Evolutionary conservation across 768 basidiomycete genomes (phyloP), one percentile per base, ranked within the genome.

Genomic region (Suillus brevipes): DNA sequence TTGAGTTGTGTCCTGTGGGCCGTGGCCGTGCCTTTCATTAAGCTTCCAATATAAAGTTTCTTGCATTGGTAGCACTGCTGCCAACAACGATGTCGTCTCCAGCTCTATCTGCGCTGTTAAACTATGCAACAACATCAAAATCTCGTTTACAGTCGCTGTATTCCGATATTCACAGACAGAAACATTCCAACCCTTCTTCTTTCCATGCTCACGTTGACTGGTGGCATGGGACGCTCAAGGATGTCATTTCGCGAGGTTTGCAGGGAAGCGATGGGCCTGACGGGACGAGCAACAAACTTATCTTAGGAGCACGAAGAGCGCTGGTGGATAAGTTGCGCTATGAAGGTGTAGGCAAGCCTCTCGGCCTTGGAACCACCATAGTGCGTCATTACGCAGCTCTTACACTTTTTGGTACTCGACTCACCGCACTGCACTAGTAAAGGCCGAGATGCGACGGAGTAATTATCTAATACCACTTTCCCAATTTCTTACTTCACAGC

Each of bases 161-260:
- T 77, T 91, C 95, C 9, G 94, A 96, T 72, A 88, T 96, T 64
- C 87, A 91, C 0, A 82, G 87, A 14, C 94, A 96, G 77, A 92
- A 90, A 70, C 80, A 86, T 57, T 90, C 93, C 1, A 96, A 98
- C 74, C 91, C 94, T 0, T 84, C 89, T 2, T 89, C 92, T 5
- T 97, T 89, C 74, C 78, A 86, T 58, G 86, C 92, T 13, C 92
- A 92, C 71, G 80, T 94, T 37, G 86, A 89, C 62, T 98, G 95
- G 95, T 98, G 96, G 96, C 86, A 84, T 40, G 78, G 80, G 53
- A 85, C 87, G 0, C 80, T 95, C 10, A 85, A 90, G 69, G 79
- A 79, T 18, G 72, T 90, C 45, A 85, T 89, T n/a, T 73, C 80
- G 61, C 80, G 79, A 31, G 90, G 90, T 1, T 77, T 87, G 71